Percentiles rank a stretch among this genome's conserved stretches.
phyloP scores from a whole-genome alignment of 2,329 filamentous ascomycete genomes.

The Ascochyta fabae region DNA sequence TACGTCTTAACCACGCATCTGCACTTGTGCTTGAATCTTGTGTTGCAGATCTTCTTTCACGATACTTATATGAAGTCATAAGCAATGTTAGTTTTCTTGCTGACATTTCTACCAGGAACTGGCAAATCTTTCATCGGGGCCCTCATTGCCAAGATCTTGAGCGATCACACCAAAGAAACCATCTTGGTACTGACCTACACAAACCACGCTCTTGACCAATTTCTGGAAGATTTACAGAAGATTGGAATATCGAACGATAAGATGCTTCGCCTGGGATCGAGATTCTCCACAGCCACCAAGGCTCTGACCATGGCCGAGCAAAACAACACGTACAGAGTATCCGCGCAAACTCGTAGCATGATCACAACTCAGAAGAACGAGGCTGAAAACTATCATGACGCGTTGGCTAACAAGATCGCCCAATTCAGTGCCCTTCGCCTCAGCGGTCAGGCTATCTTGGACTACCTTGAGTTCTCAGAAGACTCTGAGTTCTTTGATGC shows the following conservation, averaged over 20 bases:
- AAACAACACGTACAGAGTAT: slow-evolving; percentile 40
- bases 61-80: too few relatives aligned
- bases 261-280: slow-evolving; percentile 70
- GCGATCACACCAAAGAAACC: slow-evolving; percentile 56
- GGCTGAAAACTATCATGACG: slow-evolving; percentile 41
- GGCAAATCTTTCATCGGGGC: slow-evolving; percentile 79
- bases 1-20: slow-evolving; percentile 34
- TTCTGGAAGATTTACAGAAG: slow-evolving; percentile 67
- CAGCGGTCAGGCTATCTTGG: slow-evolving; percentile 44
- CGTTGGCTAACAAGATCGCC: slow-evolving; percentile 19
- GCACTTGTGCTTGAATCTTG: neutral
- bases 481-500: slow-evolving; percentile 63
- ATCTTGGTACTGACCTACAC: slow-evolving; percentile 73
- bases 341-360: slow-evolving; percentile 46
- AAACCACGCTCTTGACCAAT: slow-evolving; percentile 58
- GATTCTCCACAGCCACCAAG: slow-evolving; percentile 59
- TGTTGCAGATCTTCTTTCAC: too few relatives aligned
- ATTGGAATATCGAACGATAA: slow-evolving; percentile 58
- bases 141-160: slow-evolving; percentile 63
- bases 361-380: slow-evolving; percentile 54
- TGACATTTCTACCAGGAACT: slow-evolving; percentile 59
- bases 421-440: slow-evolving; percentile 16
- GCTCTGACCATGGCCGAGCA: slow-evolving; percentile 57
- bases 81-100: neutral
- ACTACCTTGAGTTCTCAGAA: slow-evolving; percentile 61